These are phyloP conservation scores for Aspergillus nidulans DNA, from an alignment of 495 filamentous ascomycete genomes.

Conservation along the genomic window DNA sequence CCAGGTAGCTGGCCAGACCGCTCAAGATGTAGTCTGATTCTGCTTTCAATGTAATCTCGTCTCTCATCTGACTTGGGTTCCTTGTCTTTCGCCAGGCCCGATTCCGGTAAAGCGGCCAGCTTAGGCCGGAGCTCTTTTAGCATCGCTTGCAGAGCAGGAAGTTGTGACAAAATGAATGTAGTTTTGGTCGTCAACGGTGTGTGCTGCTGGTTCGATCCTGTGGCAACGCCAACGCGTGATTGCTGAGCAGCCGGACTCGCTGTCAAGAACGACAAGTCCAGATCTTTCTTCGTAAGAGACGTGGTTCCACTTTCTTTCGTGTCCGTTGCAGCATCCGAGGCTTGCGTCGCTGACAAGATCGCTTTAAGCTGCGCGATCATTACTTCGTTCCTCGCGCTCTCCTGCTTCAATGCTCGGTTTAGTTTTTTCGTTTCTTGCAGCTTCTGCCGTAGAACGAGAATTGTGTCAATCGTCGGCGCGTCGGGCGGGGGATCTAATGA, in stretches of 20 bases:
- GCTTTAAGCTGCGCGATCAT: slow-evolving; percentile 61
- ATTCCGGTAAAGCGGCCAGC: slow-evolving; percentile 47
- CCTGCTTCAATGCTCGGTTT: slow-evolving; percentile 66
- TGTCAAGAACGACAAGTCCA: slow-evolving; percentile 52
- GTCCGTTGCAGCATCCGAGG: slow-evolving; percentile 24
- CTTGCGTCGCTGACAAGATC: slow-evolving; percentile 41
- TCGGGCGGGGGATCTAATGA: slow-evolving; percentile 30
- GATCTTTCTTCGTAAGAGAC: slow-evolving; percentile 14
- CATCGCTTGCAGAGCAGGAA: slow-evolving; percentile 68
- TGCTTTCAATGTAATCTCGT: slow-evolving; percentile 70
- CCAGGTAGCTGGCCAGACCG: slow-evolving; percentile 41
- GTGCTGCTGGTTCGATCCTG: slow-evolving; percentile 33
- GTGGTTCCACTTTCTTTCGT: slow-evolving; percentile 19
- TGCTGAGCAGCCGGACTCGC: slow-evolving; percentile 39
- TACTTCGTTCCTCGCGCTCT: slow-evolving; percentile 69
- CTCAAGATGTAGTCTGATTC: slow-evolving; percentile 48
- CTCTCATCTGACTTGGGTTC: slow-evolving; percentile 51
- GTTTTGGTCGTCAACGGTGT: slow-evolving; percentile 66
- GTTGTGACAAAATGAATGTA: slow-evolving; percentile 73
- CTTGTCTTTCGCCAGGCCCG: slow-evolving; percentile 26
- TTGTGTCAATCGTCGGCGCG: slow-evolving; percentile 56
- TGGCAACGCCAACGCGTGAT: slow-evolving; percentile 41
- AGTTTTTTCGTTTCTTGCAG: slow-evolving; percentile 78
- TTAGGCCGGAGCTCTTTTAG: slow-evolving; percentile 59
- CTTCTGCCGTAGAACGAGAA: slow-evolving; percentile 67